These are phyloP conservation scores for Leccinum olivaceopallidum DNA, from an alignment of 768 basidiomycete species.

Conservation along the genomic window DNA sequence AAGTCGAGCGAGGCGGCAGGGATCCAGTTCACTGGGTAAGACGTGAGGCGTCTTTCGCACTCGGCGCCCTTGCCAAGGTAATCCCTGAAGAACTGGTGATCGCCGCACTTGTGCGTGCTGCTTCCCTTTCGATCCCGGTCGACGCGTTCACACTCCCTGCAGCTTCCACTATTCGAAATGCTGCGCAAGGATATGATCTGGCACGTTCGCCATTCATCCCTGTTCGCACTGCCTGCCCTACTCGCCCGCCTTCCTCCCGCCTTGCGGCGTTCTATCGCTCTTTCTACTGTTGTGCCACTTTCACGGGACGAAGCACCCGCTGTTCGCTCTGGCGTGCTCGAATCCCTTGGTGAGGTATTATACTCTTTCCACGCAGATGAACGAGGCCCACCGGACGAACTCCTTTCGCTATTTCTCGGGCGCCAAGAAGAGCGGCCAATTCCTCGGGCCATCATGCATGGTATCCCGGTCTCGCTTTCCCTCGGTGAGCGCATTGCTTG, in stretches of 20 bases:
- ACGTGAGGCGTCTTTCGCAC: conserved; percentile 82
- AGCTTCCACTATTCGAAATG: conserved; percentile 81
- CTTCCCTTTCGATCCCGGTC: conserved; percentile 9
- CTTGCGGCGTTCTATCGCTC: conserved; percentile 62
- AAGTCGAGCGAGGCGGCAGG: conserved; percentile 65
- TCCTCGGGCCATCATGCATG: conserved; percentile 27
- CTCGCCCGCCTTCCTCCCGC: conserved; percentile 60
- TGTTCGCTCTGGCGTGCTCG: conserved; percentile 80
- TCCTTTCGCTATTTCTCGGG: conserved; percentile 79
- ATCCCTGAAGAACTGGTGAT: conserved; percentile 74
- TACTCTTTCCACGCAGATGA: conserved; percentile 71
- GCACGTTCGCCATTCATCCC: conserved; percentile 86
- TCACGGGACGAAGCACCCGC: conserved; percentile 60
- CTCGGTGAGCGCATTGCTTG: conserved; percentile 18
- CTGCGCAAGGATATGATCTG: conserved; percentile 68
- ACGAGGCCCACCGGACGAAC: conserved; percentile 67
- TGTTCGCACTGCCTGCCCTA: conserved; percentile 83
- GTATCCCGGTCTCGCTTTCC: conserved; percentile 8
- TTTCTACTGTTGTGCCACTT: conserved; percentile 64
- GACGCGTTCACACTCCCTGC: conserved; percentile 11
- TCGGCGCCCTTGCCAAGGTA: conserved; percentile 87
- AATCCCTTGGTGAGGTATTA: conserved; percentile 87
- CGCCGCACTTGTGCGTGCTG: conserved; percentile 54
- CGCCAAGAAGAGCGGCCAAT: conserved; percentile 42
- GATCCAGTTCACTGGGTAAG: conserved; percentile 79